Evolutionary conservation across 1,284 basidiomycete species (phyloP).

Genomic region (Ceratorhiza oryzae-sativae): DNA sequence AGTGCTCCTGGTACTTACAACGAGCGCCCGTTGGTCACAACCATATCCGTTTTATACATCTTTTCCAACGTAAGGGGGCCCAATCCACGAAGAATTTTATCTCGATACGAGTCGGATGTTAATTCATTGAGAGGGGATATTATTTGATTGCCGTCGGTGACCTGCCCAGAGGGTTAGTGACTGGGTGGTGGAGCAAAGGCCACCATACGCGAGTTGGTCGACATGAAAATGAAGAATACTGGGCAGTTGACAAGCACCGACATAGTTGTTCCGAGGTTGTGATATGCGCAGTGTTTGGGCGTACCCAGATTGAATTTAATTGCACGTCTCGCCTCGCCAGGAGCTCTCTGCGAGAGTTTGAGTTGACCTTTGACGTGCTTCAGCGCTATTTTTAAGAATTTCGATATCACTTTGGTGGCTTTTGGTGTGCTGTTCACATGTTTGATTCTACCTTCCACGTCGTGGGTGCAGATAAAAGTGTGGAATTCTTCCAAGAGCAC

Average conservation of each 20-base stretch:
- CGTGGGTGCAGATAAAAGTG: not conserved
- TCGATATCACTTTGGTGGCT: too few species aligned
- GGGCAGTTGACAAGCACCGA: not conserved
- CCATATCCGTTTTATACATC: not conserved
- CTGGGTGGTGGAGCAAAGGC: not conserved
- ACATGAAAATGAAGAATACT: constrained; percentile 25
- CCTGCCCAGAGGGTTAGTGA: not conserved
- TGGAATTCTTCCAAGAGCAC: constrained; percentile 15
- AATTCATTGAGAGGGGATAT: constrained; percentile 11
- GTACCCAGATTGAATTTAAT: not conserved
- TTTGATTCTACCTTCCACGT: too few species aligned
- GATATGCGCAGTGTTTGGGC: not conserved
- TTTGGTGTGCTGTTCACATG: too few species aligned
- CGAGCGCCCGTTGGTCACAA: not conserved
- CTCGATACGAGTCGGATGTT: not conserved
- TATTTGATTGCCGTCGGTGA: not conserved
- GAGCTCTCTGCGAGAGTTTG: too few species aligned
- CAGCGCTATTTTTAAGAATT: too few species aligned
- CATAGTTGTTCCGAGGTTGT: constrained; percentile 13
- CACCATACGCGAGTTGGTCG: not conserved
- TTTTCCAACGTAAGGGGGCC: not conserved
- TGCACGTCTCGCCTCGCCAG: too few species aligned
- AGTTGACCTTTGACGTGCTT: too few species aligned
- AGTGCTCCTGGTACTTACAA: not conserved
- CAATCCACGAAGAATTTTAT: not conserved